Evolutionary conservation across 257 asterid genomes (phyloP), one percentile per base, ranked within the genome.

Genomic region (Cruciata laevipes): DNA sequence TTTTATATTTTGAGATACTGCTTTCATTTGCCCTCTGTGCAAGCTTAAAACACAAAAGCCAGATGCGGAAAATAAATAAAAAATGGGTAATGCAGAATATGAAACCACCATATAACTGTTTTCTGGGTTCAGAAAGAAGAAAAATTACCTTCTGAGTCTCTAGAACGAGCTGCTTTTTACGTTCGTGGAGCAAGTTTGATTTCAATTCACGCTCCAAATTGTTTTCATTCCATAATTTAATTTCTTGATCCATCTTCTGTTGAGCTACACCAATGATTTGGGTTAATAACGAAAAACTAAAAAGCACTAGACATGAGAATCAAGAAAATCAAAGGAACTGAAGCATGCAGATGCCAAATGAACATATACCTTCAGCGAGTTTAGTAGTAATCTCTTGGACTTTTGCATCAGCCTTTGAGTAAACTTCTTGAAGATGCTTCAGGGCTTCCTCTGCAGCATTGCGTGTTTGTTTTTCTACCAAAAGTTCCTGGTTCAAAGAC

Each of bases 151-250:
- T 90, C 69, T 93, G 99, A 79, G 88, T 91, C 72, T 93, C 97
- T 79, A 90, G 99, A 75, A 88, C 88, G 33, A 95, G 96, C 75
- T 90, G 99, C 78, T 94, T 94, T 76, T 96, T 96, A 76, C 97
- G 87, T 84, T 94, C 88, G 76, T 88, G 99, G 75, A 94, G 96
- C 84, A 95, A 83, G 78, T 76, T 94, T 74, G 90, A 82, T 86
- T 90, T 88, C 65, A 85, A 68, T 77, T 94, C 99, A 59, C 88
- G 89, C 84, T 94, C 99, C 1, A 92, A 78, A 68, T 87, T 90
- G 75, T 87, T 94, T 71, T 88, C 95, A 13, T 90, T 96, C 44
- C 97, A 90, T 71, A 84, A 95, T 79, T 85, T 84, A 30, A 94
- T 79, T 84, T 94, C 99, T 76, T 83, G 85, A 71, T 85, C 95